A percentile compares a stretch with the other conserved stretches of the same genome.
Conservation (phyloP, 1,139 yeast species). For the Arxiozyma heterogenica region DNA sequence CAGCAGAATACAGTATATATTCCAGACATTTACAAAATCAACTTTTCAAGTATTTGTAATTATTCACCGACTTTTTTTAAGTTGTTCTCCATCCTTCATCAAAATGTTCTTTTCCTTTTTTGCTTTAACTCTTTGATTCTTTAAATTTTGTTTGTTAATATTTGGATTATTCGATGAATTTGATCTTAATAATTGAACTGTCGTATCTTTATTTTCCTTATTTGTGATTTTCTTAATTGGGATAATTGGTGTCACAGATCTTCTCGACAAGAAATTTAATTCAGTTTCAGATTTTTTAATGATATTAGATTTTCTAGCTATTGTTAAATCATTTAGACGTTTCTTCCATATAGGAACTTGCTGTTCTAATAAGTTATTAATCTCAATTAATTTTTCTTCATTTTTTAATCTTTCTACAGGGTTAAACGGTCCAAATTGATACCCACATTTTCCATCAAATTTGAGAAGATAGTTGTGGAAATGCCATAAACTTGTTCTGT, state of each 20-base stretch:
- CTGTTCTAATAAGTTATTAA: conserved; percentile 54
- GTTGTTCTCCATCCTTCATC: not conserved
- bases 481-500: conserved; percentile 86
- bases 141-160: not conserved
- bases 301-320: conserved; percentile 34
- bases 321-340: conserved; percentile 49
- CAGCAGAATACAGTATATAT: not conserved
- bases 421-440: conserved; percentile 58
- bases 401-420: conserved; percentile 58
- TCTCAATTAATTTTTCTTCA: conserved; percentile 60
- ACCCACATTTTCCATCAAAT: conserved; percentile 78
- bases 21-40: not conserved
- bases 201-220: not conserved
- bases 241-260: conserved; percentile 1
- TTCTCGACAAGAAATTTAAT: conserved; percentile 11
- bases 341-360: conserved; percentile 60
- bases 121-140: not conserved
- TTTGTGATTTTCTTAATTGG: not conserved
- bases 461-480: conserved; percentile 77
- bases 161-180: not conserved
- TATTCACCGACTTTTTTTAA: not conserved
- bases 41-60: too few relatives aligned
- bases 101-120: not conserved
- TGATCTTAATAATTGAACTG: not conserved
- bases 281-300: conserved; percentile 27